phyloP scores from a whole-genome alignment of 176 grass and related monocot genomes.

The Hsuehochloa calcarea region DNA sequence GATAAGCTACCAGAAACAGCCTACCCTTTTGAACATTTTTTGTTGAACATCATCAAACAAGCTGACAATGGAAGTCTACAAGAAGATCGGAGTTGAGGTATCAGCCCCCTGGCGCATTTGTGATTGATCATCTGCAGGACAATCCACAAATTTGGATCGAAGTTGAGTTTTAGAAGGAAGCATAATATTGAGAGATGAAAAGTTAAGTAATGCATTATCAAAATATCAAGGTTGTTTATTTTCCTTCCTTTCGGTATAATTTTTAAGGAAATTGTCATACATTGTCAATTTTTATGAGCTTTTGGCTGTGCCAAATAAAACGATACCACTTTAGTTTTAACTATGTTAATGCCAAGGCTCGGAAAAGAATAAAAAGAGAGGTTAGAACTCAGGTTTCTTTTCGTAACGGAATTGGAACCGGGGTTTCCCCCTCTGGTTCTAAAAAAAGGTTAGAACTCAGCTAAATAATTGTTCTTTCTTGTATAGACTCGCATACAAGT shows the following conservation, averaged over 20 bases:
- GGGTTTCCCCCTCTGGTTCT: too few species aligned
- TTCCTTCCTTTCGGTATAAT: not conserved
- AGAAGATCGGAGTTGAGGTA: not conserved
- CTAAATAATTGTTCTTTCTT: not conserved
- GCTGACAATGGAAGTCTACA: not conserved
- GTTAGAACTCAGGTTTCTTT: not conserved
- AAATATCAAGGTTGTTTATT: not conserved
- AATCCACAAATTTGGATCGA: not conserved
- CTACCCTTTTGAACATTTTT: slow-evolving; percentile 24
- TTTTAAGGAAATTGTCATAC: not conserved
- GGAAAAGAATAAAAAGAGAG: not conserved
- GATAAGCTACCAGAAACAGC: not conserved
- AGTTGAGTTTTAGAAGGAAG: not conserved
- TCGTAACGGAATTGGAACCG: too few species aligned
- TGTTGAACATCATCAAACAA: slow-evolving; percentile 3
- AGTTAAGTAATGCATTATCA: not conserved
- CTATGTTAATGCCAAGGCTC: not conserved
- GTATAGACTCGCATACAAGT: not conserved
- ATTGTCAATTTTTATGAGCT: not conserved
- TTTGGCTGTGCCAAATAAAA: not conserved
- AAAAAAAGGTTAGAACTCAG: not conserved
- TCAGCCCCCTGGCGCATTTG: not conserved
- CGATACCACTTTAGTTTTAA: not conserved
- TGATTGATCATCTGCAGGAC: slow-evolving; percentile 19
- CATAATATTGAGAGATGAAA: not conserved